These are phyloP conservation scores for Aegilops longissima DNA, from an alignment of 176 grass and related monocot species.

Conservation along the genomic window DNA sequence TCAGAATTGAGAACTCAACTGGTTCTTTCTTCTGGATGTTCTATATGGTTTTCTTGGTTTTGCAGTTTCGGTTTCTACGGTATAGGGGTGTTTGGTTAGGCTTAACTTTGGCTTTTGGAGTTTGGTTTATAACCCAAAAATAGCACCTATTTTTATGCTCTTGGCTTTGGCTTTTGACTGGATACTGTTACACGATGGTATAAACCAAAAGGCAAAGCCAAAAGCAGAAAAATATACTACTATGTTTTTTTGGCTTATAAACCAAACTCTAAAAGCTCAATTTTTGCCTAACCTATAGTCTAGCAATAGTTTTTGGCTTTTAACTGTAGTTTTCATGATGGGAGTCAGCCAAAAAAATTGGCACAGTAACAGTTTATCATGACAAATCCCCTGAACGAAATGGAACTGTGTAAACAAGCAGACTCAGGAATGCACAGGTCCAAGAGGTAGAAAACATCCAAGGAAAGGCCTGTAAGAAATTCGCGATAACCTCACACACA, in stretches of 20 bases:
- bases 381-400: neutral
- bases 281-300: neutral
- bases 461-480: slow-evolving; percentile 5
- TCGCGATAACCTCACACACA: neutral
- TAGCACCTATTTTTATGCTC: neutral
- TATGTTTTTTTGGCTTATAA: neutral
- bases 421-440: neutral
- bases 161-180: neutral
- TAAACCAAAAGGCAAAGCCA: neutral
- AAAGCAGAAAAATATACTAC: too few species aligned
- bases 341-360: neutral
- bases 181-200: neutral
- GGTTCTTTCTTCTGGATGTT: slow-evolving; percentile 24
- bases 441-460: neutral
- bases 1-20: neutral
- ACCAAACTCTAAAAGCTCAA: neutral
- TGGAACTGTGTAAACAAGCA: neutral
- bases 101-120: neutral
- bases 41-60: neutral
- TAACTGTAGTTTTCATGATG: neutral
- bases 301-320: too few species aligned
- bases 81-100: too few species aligned
- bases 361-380: neutral
- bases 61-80: neutral
- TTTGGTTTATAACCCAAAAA: neutral